phyloP scores from a whole-genome alignment of 306 rosid species.

The Cyamopsis tetragonoloba region DNA sequence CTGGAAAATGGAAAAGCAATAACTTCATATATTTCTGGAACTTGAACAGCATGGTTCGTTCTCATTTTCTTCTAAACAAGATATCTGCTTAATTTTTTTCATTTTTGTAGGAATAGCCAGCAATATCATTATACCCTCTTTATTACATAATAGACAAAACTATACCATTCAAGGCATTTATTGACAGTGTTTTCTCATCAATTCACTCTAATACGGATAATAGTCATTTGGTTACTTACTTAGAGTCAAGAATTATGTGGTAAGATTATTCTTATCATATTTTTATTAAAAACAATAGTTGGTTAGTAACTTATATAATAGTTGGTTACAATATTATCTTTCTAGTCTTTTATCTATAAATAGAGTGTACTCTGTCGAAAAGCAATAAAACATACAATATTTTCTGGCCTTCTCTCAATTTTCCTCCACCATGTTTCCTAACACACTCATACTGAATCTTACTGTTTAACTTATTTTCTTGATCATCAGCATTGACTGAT shows the following conservation, averaged over 20 bases:
- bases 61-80: neutral
- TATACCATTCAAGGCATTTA: neutral
- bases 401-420: no score
- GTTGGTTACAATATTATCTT: no score
- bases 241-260: no score
- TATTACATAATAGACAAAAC: neutral
- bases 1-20: neutral
- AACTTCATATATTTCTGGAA: neutral
- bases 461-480: slow-evolving; percentile 35
- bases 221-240: no score
- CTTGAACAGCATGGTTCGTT: neutral
- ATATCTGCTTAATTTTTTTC: neutral
- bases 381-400: no score
- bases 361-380: no score
- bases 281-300: no score
- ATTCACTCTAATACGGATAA: no score
- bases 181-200: neutral
- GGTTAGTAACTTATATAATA: no score
- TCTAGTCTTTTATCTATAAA: no score
- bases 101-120: neutral
- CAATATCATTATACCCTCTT: neutral
- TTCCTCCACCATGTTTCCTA: no score
- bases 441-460: neutral
- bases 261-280: no score
- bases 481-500: slow-evolving; percentile 12